Base-by-base conservation (phyloP, 2,329 filamentous ascomycete genomes). In the Exophiala aquamarina region DNA sequence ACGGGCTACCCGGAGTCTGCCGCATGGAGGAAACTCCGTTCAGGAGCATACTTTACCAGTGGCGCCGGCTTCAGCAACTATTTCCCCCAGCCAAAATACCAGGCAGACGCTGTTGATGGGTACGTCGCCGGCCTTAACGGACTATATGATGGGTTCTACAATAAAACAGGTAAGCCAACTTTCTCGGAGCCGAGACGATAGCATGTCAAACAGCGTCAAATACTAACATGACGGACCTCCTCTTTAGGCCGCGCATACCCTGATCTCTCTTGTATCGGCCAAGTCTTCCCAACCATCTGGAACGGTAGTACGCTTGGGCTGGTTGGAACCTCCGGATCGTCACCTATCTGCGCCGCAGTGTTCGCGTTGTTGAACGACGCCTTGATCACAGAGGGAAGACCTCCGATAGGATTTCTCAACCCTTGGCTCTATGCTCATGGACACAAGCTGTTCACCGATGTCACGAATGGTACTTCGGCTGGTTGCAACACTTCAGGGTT, bases 221-320 rank as follows among this genome's bases (percentile, higher is more conserved):
- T 41, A 31, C 9, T 14, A 26, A 26, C 23, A 28, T 28, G n/a
- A n/a, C n/a, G n/a, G n/a, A n/a, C 20, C 9, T 19, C 34, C 10
- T 42, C 15, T 23, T 14, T 76, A 11, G 83, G 83, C 0, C 74
- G 83, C 47, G 83, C 68, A 0, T 79, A 81, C 50, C 82, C 83
- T 0, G 83, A 86, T 57, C 70, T 86, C 11, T 68, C 82, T 1
- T 80, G 79, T 14, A 79, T 87, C 50, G 74, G 74, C 3, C 56
- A 63, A 62, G 61, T 64, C 18, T 75, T 65, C 52, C 51, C 66
- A 14, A 63, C 74, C 28, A 61, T 68, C 36, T 67, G 72, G 47
- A 61, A 73, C 34, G 70, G 69, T 2, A 35, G 33, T 4, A 60
- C 59, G 26, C 14, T 55, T 13, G 62, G 61, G 1, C 70, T 78